These are phyloP conservation scores for Allium sativum DNA, from an alignment of 106 monocot genomes.

Conservation along the genomic window DNA sequence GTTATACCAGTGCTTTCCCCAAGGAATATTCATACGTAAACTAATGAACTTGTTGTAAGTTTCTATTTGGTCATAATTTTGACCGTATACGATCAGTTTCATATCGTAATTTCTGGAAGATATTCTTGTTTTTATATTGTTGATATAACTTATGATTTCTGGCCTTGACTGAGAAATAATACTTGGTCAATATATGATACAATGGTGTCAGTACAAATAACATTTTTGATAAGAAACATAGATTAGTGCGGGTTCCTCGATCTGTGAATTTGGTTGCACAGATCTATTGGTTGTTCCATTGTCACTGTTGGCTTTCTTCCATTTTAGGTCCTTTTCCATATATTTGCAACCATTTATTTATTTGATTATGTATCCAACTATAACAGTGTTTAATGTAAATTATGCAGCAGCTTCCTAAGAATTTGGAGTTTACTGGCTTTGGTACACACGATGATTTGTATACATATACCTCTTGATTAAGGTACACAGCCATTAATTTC, in stretches of 20 bases:
- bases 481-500: no score
- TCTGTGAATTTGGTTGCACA: slow-evolving; percentile 32
- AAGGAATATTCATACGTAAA: slow-evolving; percentile 20
- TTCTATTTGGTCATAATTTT: background rate
- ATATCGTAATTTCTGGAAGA: background rate
- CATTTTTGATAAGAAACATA: background rate
- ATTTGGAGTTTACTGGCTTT: no score
- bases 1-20: background rate
- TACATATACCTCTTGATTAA: no score
- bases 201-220: slow-evolving; percentile 8
- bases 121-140: background rate
- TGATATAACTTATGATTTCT: slow-evolving; percentile 34
- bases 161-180: slow-evolving; percentile 19
- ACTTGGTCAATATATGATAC: slow-evolving; percentile 22
- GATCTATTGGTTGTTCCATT: no score
- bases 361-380: no score
- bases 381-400: no score
- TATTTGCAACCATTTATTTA: no score
- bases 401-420: no score
- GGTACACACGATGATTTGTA: no score
- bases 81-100: background rate
- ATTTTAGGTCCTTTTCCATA: no score
- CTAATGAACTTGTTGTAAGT: slow-evolving; percentile 53
- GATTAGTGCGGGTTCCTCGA: slow-evolving; percentile 15
- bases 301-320: no score